Conservation (phyloP, 371 early-diverging fungal species). For the Mortierella sp. region DNA sequence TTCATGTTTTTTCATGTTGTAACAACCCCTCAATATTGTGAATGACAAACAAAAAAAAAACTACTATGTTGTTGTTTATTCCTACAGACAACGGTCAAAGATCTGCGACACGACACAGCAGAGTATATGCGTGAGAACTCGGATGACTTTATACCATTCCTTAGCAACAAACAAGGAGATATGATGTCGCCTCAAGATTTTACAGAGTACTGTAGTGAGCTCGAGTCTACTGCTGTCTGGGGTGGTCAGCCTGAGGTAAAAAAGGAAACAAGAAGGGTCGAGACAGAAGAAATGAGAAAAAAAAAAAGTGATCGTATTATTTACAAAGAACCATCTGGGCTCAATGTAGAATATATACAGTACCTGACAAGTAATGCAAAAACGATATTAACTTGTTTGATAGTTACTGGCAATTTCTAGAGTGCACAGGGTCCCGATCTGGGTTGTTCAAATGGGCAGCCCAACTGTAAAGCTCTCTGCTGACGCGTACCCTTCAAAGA, state of each 20-base stretch:
- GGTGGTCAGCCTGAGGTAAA: slow-evolving; percentile 95
- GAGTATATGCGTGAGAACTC: slow-evolving; percentile 80
- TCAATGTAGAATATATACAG: not conserved
- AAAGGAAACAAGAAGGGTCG: no score
- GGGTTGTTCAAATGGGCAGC: slow-evolving; percentile 83
- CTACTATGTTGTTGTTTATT: no score
- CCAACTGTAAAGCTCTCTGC: slow-evolving; percentile 83
- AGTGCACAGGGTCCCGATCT: slow-evolving; percentile 76
- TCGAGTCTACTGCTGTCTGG: slow-evolving; percentile 90
- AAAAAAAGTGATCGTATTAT: not conserved
- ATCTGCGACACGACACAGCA: slow-evolving; percentile 78
- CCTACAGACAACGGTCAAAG: slow-evolving; percentile 65
- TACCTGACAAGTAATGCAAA: not conserved
- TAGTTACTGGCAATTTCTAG: slow-evolving; percentile 85
- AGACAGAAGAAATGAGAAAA: not conserved
- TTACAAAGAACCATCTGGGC: no score
- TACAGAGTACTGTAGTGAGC: slow-evolving; percentile 79
- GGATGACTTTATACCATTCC: slow-evolving; percentile 92
- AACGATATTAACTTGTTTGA: no score
- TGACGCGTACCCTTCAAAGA: slow-evolving; percentile 70
- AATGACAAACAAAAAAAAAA: no score
- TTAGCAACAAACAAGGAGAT: slow-evolving; percentile 84
- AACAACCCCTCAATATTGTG: no score
- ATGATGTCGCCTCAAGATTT: slow-evolving; percentile 76
- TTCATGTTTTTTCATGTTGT: no score